Evolutionary conservation across 2,329 filamentous ascomycete species (phyloP).

Genomic region (Peltaster fructicola): DNA sequence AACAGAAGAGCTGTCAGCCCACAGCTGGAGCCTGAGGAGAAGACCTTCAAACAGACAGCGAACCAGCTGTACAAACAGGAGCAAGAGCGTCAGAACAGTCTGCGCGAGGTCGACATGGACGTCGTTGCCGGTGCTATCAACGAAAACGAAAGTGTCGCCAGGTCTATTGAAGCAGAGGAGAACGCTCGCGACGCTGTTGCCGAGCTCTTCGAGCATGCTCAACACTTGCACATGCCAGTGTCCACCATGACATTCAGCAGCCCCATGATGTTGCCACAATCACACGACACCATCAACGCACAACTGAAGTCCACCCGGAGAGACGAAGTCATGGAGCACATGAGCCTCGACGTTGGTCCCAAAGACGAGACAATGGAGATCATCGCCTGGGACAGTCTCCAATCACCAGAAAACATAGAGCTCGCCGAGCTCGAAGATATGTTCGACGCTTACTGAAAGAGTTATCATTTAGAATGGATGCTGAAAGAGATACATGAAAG

Average conservation of each 20-base stretch:
- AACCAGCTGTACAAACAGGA: conserved; percentile 53
- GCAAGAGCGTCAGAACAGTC: conserved; percentile 24
- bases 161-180: conserved; percentile 23
- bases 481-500: conserved; percentile 1
- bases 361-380: not conserved
- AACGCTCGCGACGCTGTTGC: conserved; percentile 30
- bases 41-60: conserved; percentile 91
- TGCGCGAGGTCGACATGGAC: conserved; percentile 21
- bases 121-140: conserved; percentile 15
- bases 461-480: too few species aligned
- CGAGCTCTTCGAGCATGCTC: conserved; percentile 31
- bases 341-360: conserved; percentile 1
- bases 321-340: conserved; percentile 12
- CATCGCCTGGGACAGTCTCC: conserved; percentile 23
- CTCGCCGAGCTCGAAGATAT: conserved; percentile 84
- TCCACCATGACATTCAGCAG: conserved; percentile 28
- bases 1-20: conserved; percentile 64
- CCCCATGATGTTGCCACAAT: conserved; percentile 28
- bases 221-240: conserved; percentile 23
- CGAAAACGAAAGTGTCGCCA: conserved; percentile 15
- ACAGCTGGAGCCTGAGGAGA: conserved; percentile 82
- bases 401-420: conserved; percentile 73
- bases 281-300: not conserved
- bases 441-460: conserved; percentile 51
- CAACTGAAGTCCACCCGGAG: conserved; percentile 10